These are phyloP conservation scores for Rhypophila decipiens DNA, from an alignment of 495 filamentous ascomycete species.

Conservation along the genomic window DNA sequence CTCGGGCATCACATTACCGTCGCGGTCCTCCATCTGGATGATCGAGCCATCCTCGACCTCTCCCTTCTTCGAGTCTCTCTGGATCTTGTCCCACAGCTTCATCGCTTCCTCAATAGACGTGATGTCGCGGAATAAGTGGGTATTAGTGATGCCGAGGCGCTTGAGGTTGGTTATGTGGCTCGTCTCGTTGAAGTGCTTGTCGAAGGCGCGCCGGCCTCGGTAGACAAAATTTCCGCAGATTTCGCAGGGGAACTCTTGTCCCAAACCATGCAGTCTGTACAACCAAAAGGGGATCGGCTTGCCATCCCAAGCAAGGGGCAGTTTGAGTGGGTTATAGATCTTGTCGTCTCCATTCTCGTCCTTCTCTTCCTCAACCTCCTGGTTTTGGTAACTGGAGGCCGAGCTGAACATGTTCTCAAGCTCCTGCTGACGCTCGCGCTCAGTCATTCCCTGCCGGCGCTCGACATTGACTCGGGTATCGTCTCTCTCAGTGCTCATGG, in stretches of 20 bases:
- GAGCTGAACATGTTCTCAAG: constrained; percentile 77
- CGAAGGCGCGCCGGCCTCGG: constrained; percentile 90
- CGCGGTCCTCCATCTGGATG: constrained; percentile 96
- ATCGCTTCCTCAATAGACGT: constrained; percentile 83
- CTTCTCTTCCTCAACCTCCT: constrained; percentile 38
- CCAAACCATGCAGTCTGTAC: constrained; percentile 92
- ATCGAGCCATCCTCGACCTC: constrained; percentile 70
- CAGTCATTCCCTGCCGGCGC: constrained; percentile 91
- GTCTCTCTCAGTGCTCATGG: constrained; percentile 71
- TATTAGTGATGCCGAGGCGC: constrained; percentile 89
- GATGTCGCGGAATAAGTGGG: constrained; percentile 88
- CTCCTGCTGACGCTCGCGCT: constrained; percentile 86
- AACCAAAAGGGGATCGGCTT: constrained; percentile 99
- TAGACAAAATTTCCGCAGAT: constrained; percentile 98
- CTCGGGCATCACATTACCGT: constrained; percentile 98
- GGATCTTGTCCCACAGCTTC: constrained; percentile 87
- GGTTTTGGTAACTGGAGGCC: constrained; percentile 20
- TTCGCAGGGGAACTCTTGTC: constrained; percentile 91
- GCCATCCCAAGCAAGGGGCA: constrained; percentile 94
- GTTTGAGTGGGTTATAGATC: constrained; percentile 93
- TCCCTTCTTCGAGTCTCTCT: constrained; percentile 75
- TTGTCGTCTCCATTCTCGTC: constrained; percentile 66
- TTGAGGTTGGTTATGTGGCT: constrained; percentile 88
- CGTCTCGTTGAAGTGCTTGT: constrained; percentile 96
- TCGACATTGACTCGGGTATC: constrained; percentile 91